Evolutionary conservation across 805 yeast species (phyloP), one percentile per base, ranked within the genome.

Genomic region (Teunomyces atbi): DNA sequence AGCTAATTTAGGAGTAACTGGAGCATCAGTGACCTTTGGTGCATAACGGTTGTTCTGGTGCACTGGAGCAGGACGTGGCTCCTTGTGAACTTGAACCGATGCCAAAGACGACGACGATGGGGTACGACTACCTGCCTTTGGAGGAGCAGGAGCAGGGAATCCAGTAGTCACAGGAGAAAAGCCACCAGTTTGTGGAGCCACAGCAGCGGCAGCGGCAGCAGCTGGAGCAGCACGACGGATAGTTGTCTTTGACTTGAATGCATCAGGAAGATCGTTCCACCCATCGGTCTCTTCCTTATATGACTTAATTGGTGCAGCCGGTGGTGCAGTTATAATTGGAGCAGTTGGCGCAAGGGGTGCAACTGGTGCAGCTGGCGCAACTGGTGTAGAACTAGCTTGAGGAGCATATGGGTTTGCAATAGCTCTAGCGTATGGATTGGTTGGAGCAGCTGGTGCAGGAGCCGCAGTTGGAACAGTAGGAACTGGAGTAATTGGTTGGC

Each of bases 261-360:
- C 66, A 8, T 78, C 73, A 42, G 89, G 89, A 49, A 84, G 66
- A 58, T 83, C 88, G 55, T 83, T 83, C 89, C 89, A 83, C 3
- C 88, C 89, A 32, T 83, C 87, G 32, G 78, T 78, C 36, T 79
- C 79, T 45, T 64, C 65, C 46, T 73, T 76, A 48, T 54, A 55
- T 52, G 55, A 20, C 60, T 64, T 39, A 4, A 64, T 48, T 33
- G 65, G 58, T 11, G 55, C 53, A 4, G 65, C 56, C 7, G 66
- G 65, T 16, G 53, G 53, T 16, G 64, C 59, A 26, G 63, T 57
- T 11, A 60, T 55, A 5, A 42, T 36, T 18, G 53, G 49, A 20
- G 49, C 48, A 19, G 43, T 44, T 11, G 49, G 41, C 23, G 32
- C 47, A 6, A 37, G 29, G 8, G 39, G 40, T 15, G 41, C 29